Evolutionary conservation across 306 rosid species (phyloP), one percentile per base, ranked within the genome.

Genomic region (Gastrolobium villosum): DNA sequence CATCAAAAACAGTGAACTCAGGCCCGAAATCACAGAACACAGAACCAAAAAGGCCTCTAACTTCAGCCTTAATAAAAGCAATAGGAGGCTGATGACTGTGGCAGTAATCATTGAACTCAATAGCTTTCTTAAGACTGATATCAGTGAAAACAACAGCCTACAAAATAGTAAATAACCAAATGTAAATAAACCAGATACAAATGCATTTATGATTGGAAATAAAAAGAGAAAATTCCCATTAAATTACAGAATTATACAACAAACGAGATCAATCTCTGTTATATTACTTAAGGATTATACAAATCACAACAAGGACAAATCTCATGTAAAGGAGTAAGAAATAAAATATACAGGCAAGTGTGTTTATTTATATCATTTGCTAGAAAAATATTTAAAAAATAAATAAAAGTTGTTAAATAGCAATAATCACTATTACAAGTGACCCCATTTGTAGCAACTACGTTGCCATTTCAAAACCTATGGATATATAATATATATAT

Each of bases 1-100:
- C 97, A 67, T 92, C 99, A 37, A 82, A 66, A 83, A 94, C 97
- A 76, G 97, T 92, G 85, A 94, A 94, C 76, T 85, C 93, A 2
- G 97, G 96, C 73, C 97, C 99, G 73, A 94, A 94, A 88, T 94
- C 99, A 83, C 97, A 94, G 77, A 94, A 94, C 32, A 90, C 88
- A 4, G 92, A 89, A 79, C 99, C 99, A 83, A 94, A 94, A 76
- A 94, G 92, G 72, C 99, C 99, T 80, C 97, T 88, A n/a, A 91
- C 97, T 89, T 94, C 99, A 62, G 93, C 70, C 84, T 90, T 92
- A 44, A 94, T 89, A 81, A 94, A 94, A 69, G 99, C 78, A 69
- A 94, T 87, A 32, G 99, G 89, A 78, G 97, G 99, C 76, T 92
- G 90, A 88, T 92, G 97, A 77, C 74, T 87, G 79, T 88, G 99